Evolutionary conservation across 495 filamentous ascomycete species (phyloP), one percentile per base, ranked within the genome.

Genomic region (Daldinia decipiens): DNA sequence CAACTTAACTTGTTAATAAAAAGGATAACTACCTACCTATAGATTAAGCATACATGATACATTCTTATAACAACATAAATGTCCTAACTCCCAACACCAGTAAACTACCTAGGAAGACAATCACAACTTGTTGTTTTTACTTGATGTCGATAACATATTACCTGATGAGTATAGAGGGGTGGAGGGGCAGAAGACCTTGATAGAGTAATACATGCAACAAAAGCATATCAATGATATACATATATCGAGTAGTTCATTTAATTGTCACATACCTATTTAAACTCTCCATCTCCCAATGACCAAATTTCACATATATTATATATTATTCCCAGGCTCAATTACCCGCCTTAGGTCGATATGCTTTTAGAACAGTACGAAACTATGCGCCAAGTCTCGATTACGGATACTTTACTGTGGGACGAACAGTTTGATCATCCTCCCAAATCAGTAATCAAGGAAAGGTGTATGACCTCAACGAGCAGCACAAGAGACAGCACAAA

Each of bases 311-410:
- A 53, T 15, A 15, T 53, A 24, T 24, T 40, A 6, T 40, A 27
- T 27, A 5, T 27, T 27, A 24, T 24, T 24, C 38, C n/a, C n/a
- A 40, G 4, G 15, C n/a, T 21, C 21, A 47, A 47, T 47, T 47
- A 53, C 50, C 24, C 31, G 50, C 27, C 50, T 31, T 53, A 53
- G 50, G 24, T 29, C 50, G 19, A 57, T 36, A 57, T 57, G 1
- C 54, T 57, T 39, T 17, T 8, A 19, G 24, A 45, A 52, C 47
- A 64, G 21, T 36, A 64, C 45, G 43, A 43, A 71, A 67, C 58
- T n/a, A 64, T 64, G 54, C 39, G 54, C 64, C 45, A 60, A 72
- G 68, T 7, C 39, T 54, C 24, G 24, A 56, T 67, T 67, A 53
- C 34, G 52, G 51, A 56, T 15, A 36, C 40, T 62, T 58, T 17